Percentiles rank a stretch among this genome's conserved stretches.
Evolutionary conservation across 805 yeast genomes (phyloP).

Genomic region (Ogataea nitratoaversa): DNA sequence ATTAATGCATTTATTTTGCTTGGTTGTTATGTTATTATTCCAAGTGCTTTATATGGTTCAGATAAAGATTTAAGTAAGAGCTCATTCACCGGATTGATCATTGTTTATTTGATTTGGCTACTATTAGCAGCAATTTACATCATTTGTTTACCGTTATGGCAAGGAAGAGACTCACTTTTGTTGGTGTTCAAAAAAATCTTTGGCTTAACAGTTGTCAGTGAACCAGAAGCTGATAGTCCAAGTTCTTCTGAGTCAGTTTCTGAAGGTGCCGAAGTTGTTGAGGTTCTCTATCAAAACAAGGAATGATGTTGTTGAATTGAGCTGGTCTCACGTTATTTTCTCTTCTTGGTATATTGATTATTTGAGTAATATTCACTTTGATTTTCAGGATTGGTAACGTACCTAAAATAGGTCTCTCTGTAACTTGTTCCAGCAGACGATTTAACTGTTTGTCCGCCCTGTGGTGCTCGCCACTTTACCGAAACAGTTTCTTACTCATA

Average conservation of each 20-base stretch:
- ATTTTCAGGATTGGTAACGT: no score
- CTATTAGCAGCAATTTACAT: conserved; percentile 34
- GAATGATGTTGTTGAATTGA: no score
- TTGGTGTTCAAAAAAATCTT: neutral
- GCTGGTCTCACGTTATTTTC: no score
- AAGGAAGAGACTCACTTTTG: conserved; percentile 24
- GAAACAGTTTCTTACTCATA: no score
- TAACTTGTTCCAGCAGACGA: no score
- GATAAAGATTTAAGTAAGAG: conserved; percentile 31
- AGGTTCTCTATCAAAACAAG: neutral
- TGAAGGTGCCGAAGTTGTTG: neutral
- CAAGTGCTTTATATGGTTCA: conserved; percentile 32
- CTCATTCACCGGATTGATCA: conserved; percentile 34
- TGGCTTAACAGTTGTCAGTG: neutral
- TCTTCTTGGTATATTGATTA: no score
- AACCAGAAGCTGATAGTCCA: neutral
- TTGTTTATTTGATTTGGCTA: conserved; percentile 36
- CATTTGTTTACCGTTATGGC: conserved; percentile 34
- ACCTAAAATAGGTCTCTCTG: no score
- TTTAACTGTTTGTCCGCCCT: no score
- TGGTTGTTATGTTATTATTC: conserved; percentile 31
- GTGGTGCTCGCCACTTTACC: no score
- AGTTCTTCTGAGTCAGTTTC: neutral
- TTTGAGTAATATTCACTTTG: no score
- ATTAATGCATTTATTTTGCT: conserved; percentile 33